Evolutionary conservation across 768 basidiomycete species (phyloP).

Genomic region (Pisolithus tinctorius): DNA sequence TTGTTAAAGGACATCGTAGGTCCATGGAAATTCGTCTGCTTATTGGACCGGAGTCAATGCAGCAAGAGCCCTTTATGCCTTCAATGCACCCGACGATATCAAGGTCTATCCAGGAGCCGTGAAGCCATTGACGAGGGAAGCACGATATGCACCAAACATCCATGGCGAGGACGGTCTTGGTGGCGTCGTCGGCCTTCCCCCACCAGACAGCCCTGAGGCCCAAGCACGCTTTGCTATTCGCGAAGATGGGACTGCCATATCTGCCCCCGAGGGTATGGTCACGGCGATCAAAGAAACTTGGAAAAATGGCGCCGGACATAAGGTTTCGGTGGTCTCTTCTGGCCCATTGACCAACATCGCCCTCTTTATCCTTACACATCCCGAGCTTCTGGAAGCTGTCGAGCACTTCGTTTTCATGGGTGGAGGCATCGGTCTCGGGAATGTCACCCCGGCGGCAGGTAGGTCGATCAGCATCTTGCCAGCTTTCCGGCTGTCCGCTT

Average conservation of each 20-base stretch:
- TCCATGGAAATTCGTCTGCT: constrained; percentile 71
- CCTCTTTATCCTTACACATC: constrained; percentile 54
- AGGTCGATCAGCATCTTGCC: constrained; percentile 1
- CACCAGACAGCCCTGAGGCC: constrained; percentile 41
- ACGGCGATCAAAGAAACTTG: constrained; percentile 45
- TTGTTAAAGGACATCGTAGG: constrained; percentile 35
- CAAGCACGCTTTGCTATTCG: constrained; percentile 40
- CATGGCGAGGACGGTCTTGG: constrained; percentile 81
- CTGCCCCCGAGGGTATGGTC: constrained; percentile 69
- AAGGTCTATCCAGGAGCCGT: constrained; percentile 64
- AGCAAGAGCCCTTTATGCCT: constrained; percentile 69
- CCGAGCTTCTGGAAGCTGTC: constrained; percentile 42
- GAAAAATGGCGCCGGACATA: constrained; percentile 50
- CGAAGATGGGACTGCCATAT: constrained; percentile 34
- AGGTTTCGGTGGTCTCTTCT: constrained; percentile 65
- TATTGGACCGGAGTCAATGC: constrained; percentile 66
- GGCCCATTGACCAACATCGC: constrained; percentile 86
- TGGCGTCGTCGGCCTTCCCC: constrained; percentile 73
- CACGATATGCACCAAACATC: constrained; percentile 66
- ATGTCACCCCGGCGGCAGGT: constrained; percentile 72
- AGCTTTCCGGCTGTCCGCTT: not conserved
- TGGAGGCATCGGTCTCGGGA: constrained; percentile 82
- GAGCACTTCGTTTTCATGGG: constrained; percentile 72
- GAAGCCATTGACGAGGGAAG: constrained; percentile 59
- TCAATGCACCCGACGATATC: constrained; percentile 52